Evolutionary conservation across 1,139 yeast genomes (phyloP).

Genomic region (Pichia sp.): DNA sequence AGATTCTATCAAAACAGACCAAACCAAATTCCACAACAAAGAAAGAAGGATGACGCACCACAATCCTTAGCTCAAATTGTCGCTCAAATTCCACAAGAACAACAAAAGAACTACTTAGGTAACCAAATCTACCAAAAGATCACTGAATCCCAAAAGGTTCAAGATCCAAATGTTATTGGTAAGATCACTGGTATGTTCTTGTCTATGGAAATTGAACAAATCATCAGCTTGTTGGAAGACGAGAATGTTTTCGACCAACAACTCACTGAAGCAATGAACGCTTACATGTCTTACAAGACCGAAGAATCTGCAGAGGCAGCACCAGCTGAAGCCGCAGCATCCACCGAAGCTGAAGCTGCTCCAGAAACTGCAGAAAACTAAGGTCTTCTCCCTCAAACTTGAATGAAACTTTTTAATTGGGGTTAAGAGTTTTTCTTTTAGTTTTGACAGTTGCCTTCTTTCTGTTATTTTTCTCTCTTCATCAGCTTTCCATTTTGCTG

Average conservation of each 20-base stretch:
- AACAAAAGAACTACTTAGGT: constrained; percentile 95
- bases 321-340: constrained; percentile 8
- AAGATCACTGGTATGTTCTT: constrained; percentile 99
- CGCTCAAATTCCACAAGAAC: constrained; percentile 60
- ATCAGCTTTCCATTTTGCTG: background rate
- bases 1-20: constrained; percentile 33
- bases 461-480: background rate
- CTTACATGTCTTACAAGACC: constrained; percentile 76
- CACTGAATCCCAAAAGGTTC: constrained; percentile 74
- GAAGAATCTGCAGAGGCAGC: constrained; percentile 17
- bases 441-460: background rate
- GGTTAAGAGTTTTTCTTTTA: background rate
- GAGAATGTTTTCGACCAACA: constrained; percentile 87
- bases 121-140: constrained; percentile 96
- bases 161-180: constrained; percentile 94
- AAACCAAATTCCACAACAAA: constrained; percentile 21
- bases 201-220: constrained; percentile 91
- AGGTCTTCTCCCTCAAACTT: no score
- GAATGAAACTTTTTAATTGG: constrained; percentile 1
- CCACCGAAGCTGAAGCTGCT: background rate
- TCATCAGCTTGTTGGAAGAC: constrained; percentile 81
- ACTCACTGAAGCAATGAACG: constrained; percentile 91
- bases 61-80: constrained; percentile 21
- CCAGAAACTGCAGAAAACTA: no score
- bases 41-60: constrained; percentile 10